Base-by-base conservation (phyloP, 2,329 filamentous ascomycete genomes). In the Aspergillus caelatus region DNA sequence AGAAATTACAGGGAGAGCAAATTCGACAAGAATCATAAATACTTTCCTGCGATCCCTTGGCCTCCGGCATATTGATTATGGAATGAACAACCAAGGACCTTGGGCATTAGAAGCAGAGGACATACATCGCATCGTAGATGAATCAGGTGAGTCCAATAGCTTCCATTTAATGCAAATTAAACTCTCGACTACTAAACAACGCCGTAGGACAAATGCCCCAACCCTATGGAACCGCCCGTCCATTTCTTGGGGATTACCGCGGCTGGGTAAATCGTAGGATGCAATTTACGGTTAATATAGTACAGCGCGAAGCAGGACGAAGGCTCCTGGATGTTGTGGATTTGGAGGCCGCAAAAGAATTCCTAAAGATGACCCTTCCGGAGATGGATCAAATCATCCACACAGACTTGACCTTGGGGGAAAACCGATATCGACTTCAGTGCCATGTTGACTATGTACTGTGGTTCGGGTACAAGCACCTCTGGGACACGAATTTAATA, bases 321-420 rank as follows among this genome's bases (percentile, higher is more conserved):
- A 3, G 0, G 7, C 7, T 41, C 39, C 2, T n/a, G 3, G 14
- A 14, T 16, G 3, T 0, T 3, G 3, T 36, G 14, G 12, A 12
- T 6, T 16, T 36, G 14, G 3, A 8, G 1, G 7, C 16, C 7
- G 39, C 39, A 41, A 0, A 5, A 19, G 16, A 14, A n/a, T 9
- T 9, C 16, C 16, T 41, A 9, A 41, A 4, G 8, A n/a, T n/a
- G 39, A 14, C 14, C 39, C 39, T 41, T 41, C 19, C 16, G 19
- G 39, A 41, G 39, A 3, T 7, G 16, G 7, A 41, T 41, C 39
- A 41, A 41, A 41, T 9, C 0, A 8, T 41, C 39, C 16, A 4
- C 12, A 2, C 19, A 9, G 39, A 41, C 2, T 9, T 19, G 3
- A 41, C 16, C 16, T 8, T n/a, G 8, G 7, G 8, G 39, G 3